Evolutionary conservation across 169 alveolate species (phyloP), one percentile per base, ranked within the genome.

Genomic region (Babesia gibsoni): DNA sequence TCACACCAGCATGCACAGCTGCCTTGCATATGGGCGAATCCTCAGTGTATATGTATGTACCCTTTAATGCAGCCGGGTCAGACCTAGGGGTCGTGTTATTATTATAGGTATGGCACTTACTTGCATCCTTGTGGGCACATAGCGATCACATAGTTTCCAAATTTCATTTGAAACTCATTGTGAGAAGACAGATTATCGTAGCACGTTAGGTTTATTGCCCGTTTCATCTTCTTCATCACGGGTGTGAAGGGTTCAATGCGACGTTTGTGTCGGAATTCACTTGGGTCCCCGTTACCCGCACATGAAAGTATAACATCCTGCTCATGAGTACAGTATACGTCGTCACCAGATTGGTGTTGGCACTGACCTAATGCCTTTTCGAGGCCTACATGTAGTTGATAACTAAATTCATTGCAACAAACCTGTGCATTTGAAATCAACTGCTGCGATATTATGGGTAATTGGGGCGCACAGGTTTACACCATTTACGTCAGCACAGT

Each of bases 11-110:
- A 46, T 93, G 97, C 43, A 91, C 87, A n/a, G 96, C 97, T 7
- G 97, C 94, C 75, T 93, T 90, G 80, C 97, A 93, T 22, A 92
- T 92, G 23, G 92, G 83, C 12, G 95, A 90, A 52, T 93, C 97
- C 22, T 86, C 92, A 10, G 96, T 90, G 68, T 93, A 93, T 30
- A 93, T 68, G 63, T 70, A 89, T 18, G 95, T 91, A 37, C 97
- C 97, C 58, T 87, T 91, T 10, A 93, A 18, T 2, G 68, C 29
- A 0, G 91, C 83, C 6, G 80, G 86, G 1, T 77, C 86, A 25
- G 56, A 54, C 73, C 83, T 73, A 36, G 12, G 20, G 16, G 29
- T 4, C 1, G 14, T 49, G 48, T 23, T 0, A 18, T 6, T 0
- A 16, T 25, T 12, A 12, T 10, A 37, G 25, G 4, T 6, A 4